Evolutionary conservation across 1,139 yeast species (phyloP), one percentile per base, ranked within the genome.

Genomic region (Candida albicans): DNA sequence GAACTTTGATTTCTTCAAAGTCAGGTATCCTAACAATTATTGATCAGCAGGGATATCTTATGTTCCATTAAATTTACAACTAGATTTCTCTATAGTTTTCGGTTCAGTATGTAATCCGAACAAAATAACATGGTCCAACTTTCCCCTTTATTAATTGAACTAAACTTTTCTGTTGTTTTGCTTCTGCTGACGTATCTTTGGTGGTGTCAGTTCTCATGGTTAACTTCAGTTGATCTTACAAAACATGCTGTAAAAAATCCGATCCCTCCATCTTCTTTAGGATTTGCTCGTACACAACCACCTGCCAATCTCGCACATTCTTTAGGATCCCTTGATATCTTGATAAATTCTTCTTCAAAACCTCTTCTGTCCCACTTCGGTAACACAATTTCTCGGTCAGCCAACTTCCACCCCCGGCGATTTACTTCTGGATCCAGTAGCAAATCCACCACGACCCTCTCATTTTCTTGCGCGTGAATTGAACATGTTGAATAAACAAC

Each of bases 401-500:
- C 84, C 13, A 93, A 75, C 46, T 57, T 71, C 98, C 99, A 93
- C 1, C 96, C 96, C 48, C 68, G 70, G 6, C 63, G 60, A 47
- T 77, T 68, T 2, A 91, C 74, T 24, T 76, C 78, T 0, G 74
- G 68, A 53, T 89, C 96, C 41, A 75, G 67, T 36, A 93, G 67
- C 32, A 93, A 67, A 52, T 85, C 87, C 42, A 84, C 79, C 3
- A 90, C 98, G 3, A 93, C 99, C 39, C 86, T 72, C 64, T 93
- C 99, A 57, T 93, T 93, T 58, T 95, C 99, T 55, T 87, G 87
- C 0, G 93, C 84, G 60, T 95, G 96, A 13, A 93, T 78, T 0
- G 98, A 91, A 64, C 99, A 93, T 0, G 99, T 93, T 10, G 97
- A 89, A 58, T 93, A 95, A 0, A 93, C 95, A n/a, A 93, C 82